A percentile compares a stretch with the other conserved stretches of the same genome.
Conservation (phyloP, 2,329 filamentous ascomycete genomes). For the Myriangium duriaei region DNA sequence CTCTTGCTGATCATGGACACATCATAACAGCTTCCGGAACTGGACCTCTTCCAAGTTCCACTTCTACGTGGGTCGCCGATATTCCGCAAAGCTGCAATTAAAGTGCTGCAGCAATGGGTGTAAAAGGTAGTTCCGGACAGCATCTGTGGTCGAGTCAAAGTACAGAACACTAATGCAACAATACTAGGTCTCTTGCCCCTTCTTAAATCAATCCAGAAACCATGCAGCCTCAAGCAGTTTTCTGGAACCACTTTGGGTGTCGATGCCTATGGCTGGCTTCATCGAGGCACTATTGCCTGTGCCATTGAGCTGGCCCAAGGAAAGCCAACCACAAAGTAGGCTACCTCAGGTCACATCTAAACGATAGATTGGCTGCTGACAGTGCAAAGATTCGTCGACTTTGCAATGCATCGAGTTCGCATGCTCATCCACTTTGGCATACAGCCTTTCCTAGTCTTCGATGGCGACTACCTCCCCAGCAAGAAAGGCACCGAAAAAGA, state of each 20-base stretch:
- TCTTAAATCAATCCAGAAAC: conserved; percentile 91
- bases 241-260: conserved; percentile 81
- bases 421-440: conserved; percentile 93
- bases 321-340: conserved; percentile 76
- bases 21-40: no score
- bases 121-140: no score
- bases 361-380: no score
- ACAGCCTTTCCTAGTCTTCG: conserved; percentile 90
- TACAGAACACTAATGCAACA: no score
- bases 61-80: no score
- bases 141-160: no score
- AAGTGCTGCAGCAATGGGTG: conserved; percentile 21
- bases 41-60: no score
- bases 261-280: conserved; percentile 96
- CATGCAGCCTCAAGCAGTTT: conserved; percentile 75
- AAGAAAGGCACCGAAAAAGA: conserved; percentile 78
- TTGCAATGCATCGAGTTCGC: conserved; percentile 75
- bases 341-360: conserved; percentile 16
- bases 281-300: conserved; percentile 81
- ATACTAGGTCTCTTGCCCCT: conserved; percentile 69
- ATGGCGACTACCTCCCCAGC: conserved; percentile 88
- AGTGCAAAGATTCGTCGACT: conserved; percentile 76
- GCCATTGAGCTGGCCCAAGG: conserved; percentile 80
- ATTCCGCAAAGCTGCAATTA: not conserved
- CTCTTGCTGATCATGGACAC: no score